phyloP scores from a whole-genome alignment of 1,139 yeast genomes.

The Meyerozyma smithsonii region DNA sequence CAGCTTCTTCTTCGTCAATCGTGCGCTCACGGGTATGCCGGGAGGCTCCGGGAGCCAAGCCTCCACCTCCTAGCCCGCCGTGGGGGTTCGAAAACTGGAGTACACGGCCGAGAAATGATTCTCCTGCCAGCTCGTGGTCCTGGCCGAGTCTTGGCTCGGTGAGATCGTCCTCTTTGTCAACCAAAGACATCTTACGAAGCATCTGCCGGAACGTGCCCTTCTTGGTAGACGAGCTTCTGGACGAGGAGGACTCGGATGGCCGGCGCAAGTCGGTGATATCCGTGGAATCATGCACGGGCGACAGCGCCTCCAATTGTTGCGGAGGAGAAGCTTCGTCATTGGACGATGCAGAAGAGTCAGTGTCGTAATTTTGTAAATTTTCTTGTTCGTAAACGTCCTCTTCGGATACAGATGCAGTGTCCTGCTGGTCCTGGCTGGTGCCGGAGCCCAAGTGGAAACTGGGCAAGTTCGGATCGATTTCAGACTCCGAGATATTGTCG shows the following conservation, averaged over 20 bases:
- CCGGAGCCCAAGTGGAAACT: neutral
- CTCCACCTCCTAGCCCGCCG: conserved; percentile 37
- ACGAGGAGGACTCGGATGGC: neutral
- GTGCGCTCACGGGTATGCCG: conserved; percentile 16
- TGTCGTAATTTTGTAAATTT: neutral
- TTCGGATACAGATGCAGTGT: neutral
- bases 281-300: neutral
- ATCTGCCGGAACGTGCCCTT: conserved; percentile 23
- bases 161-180: conserved; percentile 6
- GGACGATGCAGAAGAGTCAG: neutral
- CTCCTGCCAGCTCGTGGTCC: conserved; percentile 10
- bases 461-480: neutral
- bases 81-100: conserved; percentile 21
- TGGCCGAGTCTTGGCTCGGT: conserved; percentile 17
- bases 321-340: neutral
- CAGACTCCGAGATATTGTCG: conserved; percentile 8
- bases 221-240: conserved; percentile 1
- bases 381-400: neutral
- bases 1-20: conserved; percentile 21
- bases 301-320: neutral
- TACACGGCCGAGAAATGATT: conserved; percentile 38
- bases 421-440: neutral
- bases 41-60: conserved; percentile 40
- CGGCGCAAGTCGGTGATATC: conserved; percentile 2
- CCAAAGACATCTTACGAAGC: conserved; percentile 31